Evolutionary conservation across 1,139 yeast genomes (phyloP), one percentile per base, ranked within the genome.

Genomic region (Taphrina confusa): DNA sequence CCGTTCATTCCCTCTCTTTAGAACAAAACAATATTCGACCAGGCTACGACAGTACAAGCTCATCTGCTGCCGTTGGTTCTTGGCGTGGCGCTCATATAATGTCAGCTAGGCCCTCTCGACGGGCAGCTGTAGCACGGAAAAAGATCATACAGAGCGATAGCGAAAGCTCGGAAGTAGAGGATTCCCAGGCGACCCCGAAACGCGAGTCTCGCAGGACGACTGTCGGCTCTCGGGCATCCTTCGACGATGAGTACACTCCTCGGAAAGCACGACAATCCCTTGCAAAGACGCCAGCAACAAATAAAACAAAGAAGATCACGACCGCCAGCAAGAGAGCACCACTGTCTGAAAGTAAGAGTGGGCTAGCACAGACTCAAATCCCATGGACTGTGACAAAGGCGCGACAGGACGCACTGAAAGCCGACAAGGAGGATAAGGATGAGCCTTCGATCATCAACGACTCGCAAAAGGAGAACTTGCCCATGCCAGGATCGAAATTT

Each of bases 161-260:
- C 42, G 52, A 47, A n/a, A 25, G 8, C 20, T 47, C 52, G 12
- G 52, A 47, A 22, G 31, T 22, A 9, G 52, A 47, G 22, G 52
- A 31, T 12, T 20, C 42, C 8, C 39, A 33, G 18, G 31, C 52
- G 12, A 33, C 28, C 5, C 31, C 40, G 18, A 31, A 18, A 14
- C 52, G 52, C 42, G 42, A 18, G 5, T 12, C 18, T 20, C 40
- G 52, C 2, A 9, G 42, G 12, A 31, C 31, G 14, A 31, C 42
- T 18, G 52, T 47, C 42, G 52, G 52, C 8, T 47, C 52, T 8
- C n/a, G 52, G 31, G 23, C 52, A 9, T 47, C 52, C 30, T 47
- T 47, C 31, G 52, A 47, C 11, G 52, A 31, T 47, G 52, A 47
- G 20, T 47, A 47, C 22, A 47, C 52, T 9, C 52, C 52, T 18